Percentiles rank a stretch among this genome's conserved stretches.
These are phyloP conservation scores for Moelleriella libera DNA, from an alignment of 2,329 filamentous ascomycete genomes.

Conservation along the genomic window DNA sequence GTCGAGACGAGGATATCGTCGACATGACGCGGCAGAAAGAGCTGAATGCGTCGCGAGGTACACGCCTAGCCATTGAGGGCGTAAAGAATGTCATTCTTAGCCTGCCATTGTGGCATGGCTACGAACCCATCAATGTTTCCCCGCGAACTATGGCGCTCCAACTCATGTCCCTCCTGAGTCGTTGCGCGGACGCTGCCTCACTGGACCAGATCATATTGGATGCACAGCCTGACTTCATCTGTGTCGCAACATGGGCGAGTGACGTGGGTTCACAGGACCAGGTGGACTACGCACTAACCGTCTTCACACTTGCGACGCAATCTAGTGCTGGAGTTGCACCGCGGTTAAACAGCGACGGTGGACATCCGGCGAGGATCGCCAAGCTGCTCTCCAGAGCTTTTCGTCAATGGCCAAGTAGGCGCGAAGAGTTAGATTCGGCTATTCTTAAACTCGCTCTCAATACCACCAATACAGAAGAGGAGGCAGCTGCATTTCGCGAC, in stretches of 20 bases:
- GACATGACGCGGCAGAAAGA: conserved; percentile 48
- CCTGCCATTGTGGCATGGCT: conserved; percentile 45
- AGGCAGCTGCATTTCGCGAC: conserved; percentile 57
- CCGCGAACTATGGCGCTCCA: conserved; percentile 51
- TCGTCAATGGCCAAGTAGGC: conserved; percentile 14
- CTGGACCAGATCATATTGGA: conserved; percentile 15
- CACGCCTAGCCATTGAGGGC: conserved; percentile 38
- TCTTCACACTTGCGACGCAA: conserved; percentile 22
- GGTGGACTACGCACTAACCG: conserved; percentile 28
- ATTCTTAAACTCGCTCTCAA: conserved; percentile 57
- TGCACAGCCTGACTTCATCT: conserved; percentile 12
- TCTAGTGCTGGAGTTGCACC: conserved; percentile 13
- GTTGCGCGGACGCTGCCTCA: conserved; percentile 12
- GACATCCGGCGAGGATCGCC: conserved; percentile 14
- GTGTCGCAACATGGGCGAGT: conserved; percentile 9
- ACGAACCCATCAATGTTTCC: conserved; percentile 35
- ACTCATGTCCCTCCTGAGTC: conserved; percentile 34
- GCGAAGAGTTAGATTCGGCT: conserved; percentile 12
- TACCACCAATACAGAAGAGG: conserved; percentile 67
- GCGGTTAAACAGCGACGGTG: conserved; percentile 8
- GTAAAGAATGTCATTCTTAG: conserved; percentile 39
- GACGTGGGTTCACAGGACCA: conserved; percentile 7
- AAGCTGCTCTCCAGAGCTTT: conserved; percentile 16
- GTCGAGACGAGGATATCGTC: conserved; percentile 38
- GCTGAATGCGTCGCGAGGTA: conserved; percentile 54